Evolutionary conservation across 257 asterid genomes (phyloP), one percentile per base, ranked within the genome.

Genomic region (Verbascum thapsus): DNA sequence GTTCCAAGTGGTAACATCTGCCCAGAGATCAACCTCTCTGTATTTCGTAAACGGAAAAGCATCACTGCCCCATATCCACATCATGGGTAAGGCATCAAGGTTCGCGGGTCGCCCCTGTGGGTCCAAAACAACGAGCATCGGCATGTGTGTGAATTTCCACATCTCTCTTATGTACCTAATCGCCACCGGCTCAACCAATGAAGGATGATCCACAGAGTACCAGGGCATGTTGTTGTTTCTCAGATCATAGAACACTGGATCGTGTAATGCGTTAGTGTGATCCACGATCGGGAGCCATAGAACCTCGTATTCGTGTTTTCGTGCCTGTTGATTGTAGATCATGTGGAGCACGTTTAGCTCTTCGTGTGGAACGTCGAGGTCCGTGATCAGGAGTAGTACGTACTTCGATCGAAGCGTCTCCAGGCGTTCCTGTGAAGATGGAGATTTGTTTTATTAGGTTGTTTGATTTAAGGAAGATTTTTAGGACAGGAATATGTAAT

Each of bases 41-140:
- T 67, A 41, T 53, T 64, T 74, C 34, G 91, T 85, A 78, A 94
- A 94, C 1, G 97, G 97, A 53, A 85, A 94, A 1, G 97, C 96
- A 8, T 47, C 38, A 47, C 86, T 76, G 0, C 97, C 97, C 99
- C 99, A 94, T 47, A 90, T 94, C 96, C 97, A 89, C 80, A 89
- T 83, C 95, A 92, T 84, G 7, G 94, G 95, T 0, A 89, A 61
- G 2, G 99, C 97, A 60, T 92, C 83, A 0, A 75, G 70, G 44
- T 82, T 84, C 1, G 88, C 67, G 17, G 76, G 85, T 68, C 76
- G 82, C 0, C 99, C 98, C 13, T 80, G 91, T 4, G 96, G 94
- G 65, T 91, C 96, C 58, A 88, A 35, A 7, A 88, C 98, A 0
- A 88, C 89, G 3, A 88, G 90, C 75, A 84, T 78, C 1, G 96